Base-by-base conservation (phyloP, 106 monocot species). In the Acorus gramineus region DNA sequence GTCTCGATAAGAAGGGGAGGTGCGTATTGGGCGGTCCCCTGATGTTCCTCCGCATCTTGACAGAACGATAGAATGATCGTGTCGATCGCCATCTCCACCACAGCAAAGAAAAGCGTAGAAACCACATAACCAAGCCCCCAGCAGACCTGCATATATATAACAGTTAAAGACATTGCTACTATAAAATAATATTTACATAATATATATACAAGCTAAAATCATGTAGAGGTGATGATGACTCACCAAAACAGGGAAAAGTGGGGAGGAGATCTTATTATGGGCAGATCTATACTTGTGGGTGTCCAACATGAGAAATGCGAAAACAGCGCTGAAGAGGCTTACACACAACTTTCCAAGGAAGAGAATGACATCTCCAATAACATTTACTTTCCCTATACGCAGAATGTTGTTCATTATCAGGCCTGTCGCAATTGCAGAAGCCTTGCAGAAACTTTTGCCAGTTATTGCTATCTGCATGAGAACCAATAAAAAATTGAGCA, bases 281-380 rank as follows among this genome's bases (percentile, higher is more conserved):
- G 92, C 78, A 57, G 92, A 83, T 71, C 82, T 98, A 69, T 92
- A 98, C 50, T 92, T 98, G 79, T 98, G 75, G 42, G 80, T 86
- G 52, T 98, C 88, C 74, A 98, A 59, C 98, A 98, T 88, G n/a
- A 98, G 85, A 60, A 98, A 98, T 14, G 98, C 91, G 72, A 98
- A 98, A 7, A 98, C 65, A 8, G 83, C 85, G 71, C 86, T 92
- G 65, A 92, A 81, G 14, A 98, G 81, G 75, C 98, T 89, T 42
- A 98, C 85, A 67, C 98, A 92, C 47, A 98, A 63, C 63, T 92
- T 98, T 44, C 98, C 98, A 48, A 98, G 85, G 76, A 92, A 85
- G 55, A 98, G 88, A 73, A 98, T 98, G 61, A 98, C 83, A 76
- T 98, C 98, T 42, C 98, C 98, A 59, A 98, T 85, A 53, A 92